Base-by-base conservation (phyloP, 2,329 filamentous ascomycete genomes). In the Exserohilum rostratum region DNA sequence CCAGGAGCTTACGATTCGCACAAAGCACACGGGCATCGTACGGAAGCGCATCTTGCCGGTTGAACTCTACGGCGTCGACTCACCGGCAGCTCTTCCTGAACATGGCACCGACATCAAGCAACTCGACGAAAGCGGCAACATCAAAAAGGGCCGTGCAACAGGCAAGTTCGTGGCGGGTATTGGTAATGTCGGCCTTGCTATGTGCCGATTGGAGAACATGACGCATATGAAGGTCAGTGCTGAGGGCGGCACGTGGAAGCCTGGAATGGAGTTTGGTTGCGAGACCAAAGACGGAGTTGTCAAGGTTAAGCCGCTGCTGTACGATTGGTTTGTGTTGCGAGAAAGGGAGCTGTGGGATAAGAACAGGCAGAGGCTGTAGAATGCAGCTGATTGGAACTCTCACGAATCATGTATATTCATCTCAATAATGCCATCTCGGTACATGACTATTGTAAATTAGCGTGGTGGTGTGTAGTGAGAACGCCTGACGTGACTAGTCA, bases 1-100 rank as follows among this genome's bases (percentile, higher is more conserved):
- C 0, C 95, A 99, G 77, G 95, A 99, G 76, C 83, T 99, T 60
- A 98, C 95, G 1, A 96, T 98, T 62, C 88, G 95, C 37, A 99
- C 95, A 1, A 89, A 93, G 73, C 95, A 99, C 76, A 93, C 90
- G 11, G 95, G 95, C 18, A 91, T 99, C 13, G 91, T 99, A 35
- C 84, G 95, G 57, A 96, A 97, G 81, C 84, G 95, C 45, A 86
- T 98, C 45, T 75, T 99, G 47, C 95, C 95, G 0, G 87, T 93
- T 30, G 78, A 89, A 61, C 69, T 97, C 13, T 95, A 93, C 73
- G 22, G 65, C 62, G 20, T 62, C 51, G 44, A 2, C 17, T 60
- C 20, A 11, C 11, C 31, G 27, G 59, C 79, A 51, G 12, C 35
- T 18, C 33, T 80, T 78, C 55, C 58, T 13, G 46, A 82, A 75